Base-by-base conservation (phyloP, 1,284 basidiomycete genomes). In the Boletus chippewaensis region DNA sequence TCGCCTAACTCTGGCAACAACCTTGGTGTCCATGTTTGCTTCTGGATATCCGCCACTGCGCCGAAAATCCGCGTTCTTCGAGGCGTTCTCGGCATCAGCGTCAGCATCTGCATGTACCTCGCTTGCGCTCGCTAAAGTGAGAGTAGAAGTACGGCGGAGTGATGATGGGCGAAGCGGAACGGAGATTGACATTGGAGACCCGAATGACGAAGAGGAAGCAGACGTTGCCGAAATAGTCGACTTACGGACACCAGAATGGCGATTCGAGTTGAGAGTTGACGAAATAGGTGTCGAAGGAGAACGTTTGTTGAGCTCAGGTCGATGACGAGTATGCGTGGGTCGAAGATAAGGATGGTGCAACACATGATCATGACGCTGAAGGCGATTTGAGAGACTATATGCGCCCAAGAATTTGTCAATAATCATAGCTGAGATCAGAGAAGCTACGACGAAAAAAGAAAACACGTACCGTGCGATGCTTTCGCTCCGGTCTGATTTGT, bases 281-380 rank as follows among this genome's bases (percentile, higher is more conserved):
- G 81, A 84, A 60, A 80, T 83, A 0, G 84, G 79, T 0, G 81
- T 82, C 4, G 82, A 83, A 3, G 78, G 76, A 42, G 71, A 77
- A 52, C 74, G 56, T 68, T 12, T 71, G 59, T 49, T 71, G 62
- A 56, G 59, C 57, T 51, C 72, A 2, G 61, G 57, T 2, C 53
- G 62, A 50, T 62, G 60, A 22, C 59, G 68, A 36, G 68, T 55
- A 38, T 72, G 73, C 28, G 61, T 61, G 20, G 72, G 71, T 50
- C 77, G 78, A 15, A 76, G 72, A 69, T 86, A 84, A 2, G 81
- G 80, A 61, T 83, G 81, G 61, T 78, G 83, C 56, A 47, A 75
- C 65, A 61, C 74, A 74, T 55, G 76, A 56, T 87, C 84, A 44
- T 79, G 73, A 52, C 76, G 77, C 66, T 87, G 83, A 45, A 88